Conservation (phyloP, 78 protist species). For the Mastigamoeba balamuthi region DNA sequence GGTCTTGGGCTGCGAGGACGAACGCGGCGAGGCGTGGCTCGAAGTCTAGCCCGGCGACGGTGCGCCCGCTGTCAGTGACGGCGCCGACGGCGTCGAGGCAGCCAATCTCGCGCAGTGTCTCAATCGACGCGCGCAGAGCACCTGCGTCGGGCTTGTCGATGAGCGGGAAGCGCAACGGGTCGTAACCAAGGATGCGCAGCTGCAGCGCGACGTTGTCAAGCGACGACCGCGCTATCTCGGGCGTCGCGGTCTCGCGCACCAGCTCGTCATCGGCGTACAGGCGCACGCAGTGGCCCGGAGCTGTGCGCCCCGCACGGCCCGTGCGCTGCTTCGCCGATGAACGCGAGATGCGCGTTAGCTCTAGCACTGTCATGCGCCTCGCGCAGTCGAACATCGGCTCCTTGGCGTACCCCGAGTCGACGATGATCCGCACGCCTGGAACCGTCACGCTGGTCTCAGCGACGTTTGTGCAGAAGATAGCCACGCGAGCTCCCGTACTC, state of each 20-base stretch:
- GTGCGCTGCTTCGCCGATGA: background rate
- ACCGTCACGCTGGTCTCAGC: slow-evolving; percentile 82
- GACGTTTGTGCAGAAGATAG: slow-evolving; percentile 74
- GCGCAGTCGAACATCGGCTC: background rate
- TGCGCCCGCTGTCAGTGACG: background rate
- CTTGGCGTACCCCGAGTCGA: slow-evolving; percentile 25
- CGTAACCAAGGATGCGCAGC: background rate
- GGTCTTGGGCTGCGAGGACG: background rate
- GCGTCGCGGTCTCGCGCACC: background rate
- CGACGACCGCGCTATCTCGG: background rate
- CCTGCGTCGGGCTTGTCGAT: background rate
- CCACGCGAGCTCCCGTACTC: slow-evolving; percentile 8
- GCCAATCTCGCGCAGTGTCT: background rate
- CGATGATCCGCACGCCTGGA: slow-evolving; percentile 40
- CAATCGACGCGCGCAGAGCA: background rate
- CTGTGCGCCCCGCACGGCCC: background rate
- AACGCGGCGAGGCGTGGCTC: background rate
- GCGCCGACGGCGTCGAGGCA: background rate
- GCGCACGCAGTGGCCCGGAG: background rate
- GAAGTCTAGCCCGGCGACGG: background rate
- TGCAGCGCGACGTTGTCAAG: background rate
- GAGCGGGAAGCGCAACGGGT: background rate
- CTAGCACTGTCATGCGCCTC: background rate
- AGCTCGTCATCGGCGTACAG: background rate
- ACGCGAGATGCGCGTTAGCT: background rate